A percentile compares a stretch with the other conserved stretches of the same genome.
Conservation (phyloP, 2,329 filamentous ascomycete genomes). For the Diatrype stigma region DNA sequence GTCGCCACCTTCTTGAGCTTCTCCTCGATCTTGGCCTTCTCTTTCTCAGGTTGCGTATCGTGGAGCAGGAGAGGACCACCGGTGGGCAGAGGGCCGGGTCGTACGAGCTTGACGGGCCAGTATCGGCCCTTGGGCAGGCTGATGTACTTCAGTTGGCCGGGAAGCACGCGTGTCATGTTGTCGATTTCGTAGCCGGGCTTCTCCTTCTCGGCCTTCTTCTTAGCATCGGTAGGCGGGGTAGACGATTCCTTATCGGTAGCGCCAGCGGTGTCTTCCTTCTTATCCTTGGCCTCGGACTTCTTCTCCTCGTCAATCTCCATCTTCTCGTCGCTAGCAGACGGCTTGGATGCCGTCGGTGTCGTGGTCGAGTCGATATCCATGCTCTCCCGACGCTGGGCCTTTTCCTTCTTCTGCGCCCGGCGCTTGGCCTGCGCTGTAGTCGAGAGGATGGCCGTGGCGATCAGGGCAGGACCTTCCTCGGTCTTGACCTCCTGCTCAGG, state of each 20-base stretch:
- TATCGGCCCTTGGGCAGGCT: conserved; percentile 88
- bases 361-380: conserved; percentile 89
- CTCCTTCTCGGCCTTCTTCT: conserved; percentile 93
- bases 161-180: conserved; percentile 95
- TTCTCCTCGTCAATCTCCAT: conserved; percentile 77
- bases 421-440: conserved; percentile 97
- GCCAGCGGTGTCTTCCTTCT: conserved; percentile 49
- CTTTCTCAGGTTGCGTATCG: conserved; percentile 74
- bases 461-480: conserved; percentile 87
- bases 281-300: conserved; percentile 53
- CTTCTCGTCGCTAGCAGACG: conserved; percentile 64
- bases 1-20: conserved; percentile 79
- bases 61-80: conserved; percentile 89
- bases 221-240: conserved; percentile 52
- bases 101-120: conserved; percentile 68
- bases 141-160: conserved; percentile 90
- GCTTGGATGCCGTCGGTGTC: conserved; percentile 61
- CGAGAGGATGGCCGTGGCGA: conserved; percentile 92
- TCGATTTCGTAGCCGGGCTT: conserved; percentile 94
- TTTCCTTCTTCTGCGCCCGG: conserved; percentile 89
- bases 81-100: conserved; percentile 61
- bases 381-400: conserved; percentile 81
- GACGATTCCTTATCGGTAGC: conserved; percentile 54
- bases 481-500: conserved; percentile 94
- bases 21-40: conserved; percentile 80